phyloP scores from a whole-genome alignment of 1,284 basidiomycete genomes.

The Coniferiporia sulphurascens region DNA sequence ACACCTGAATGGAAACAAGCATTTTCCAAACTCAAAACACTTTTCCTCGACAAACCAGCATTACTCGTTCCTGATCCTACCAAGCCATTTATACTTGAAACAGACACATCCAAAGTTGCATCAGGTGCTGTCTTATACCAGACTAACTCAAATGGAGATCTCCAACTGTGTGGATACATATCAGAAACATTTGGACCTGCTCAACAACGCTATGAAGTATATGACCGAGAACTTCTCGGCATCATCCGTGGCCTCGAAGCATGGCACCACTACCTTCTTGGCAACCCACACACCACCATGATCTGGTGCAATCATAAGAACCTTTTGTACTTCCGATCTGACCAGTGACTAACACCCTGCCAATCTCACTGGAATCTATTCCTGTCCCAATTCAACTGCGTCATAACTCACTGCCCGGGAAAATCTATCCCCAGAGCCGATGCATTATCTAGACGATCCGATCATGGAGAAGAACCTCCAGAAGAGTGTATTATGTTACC shows the following conservation, averaged over 20 bases:
- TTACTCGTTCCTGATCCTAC: too few species aligned
- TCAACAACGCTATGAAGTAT: slow-evolving; percentile 26
- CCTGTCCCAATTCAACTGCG: slow-evolving; percentile 34
- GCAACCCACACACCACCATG: too few species aligned
- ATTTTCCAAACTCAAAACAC: too few species aligned
- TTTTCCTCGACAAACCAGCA: too few species aligned
- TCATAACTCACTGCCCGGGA: slow-evolving; percentile 36
- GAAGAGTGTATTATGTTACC: too few species aligned
- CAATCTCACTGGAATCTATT: slow-evolving; percentile 39
- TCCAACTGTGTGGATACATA: not conserved
- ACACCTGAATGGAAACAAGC: too few species aligned
- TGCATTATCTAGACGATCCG: slow-evolving; percentile 34
- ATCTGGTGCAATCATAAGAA: too few species aligned
- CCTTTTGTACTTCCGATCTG: too few species aligned
- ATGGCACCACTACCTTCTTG: too few species aligned
- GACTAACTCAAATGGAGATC: too few species aligned
- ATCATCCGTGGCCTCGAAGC: too few species aligned
- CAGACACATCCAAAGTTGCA: not conserved
- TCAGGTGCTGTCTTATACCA: too few species aligned
- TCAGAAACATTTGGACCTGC: not conserved
- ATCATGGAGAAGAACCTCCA: slow-evolving; percentile 27
- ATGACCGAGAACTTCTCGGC: slow-evolving; percentile 32
- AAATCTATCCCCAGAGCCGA: slow-evolving; percentile 31
- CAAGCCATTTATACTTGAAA: not conserved
- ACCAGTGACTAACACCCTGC: not conserved